phyloP scores from a whole-genome alignment of 805 yeast species.

The Kazachstania africana region DNA sequence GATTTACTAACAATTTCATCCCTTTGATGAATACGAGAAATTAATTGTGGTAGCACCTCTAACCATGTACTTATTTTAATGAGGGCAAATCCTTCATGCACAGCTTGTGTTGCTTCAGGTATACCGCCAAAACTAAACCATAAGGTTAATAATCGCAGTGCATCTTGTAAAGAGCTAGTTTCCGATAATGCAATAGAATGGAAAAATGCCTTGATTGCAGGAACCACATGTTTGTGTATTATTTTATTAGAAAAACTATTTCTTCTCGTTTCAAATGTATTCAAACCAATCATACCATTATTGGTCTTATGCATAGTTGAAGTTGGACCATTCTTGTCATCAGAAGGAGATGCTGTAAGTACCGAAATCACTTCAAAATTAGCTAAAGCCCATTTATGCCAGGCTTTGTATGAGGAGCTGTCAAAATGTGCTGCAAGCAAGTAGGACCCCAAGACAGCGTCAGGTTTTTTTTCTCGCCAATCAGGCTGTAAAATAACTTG shows the following conservation, averaged over 20 bases:
- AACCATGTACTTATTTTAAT: slow-evolving; percentile 90
- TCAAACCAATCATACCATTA: slow-evolving; percentile 16
- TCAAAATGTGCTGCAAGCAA: slow-evolving; percentile 92
- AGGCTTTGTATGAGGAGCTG: slow-evolving; percentile 89
- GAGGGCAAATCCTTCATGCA: slow-evolving; percentile 81
- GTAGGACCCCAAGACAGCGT: slow-evolving; percentile 83
- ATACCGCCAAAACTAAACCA: slow-evolving; percentile 97
- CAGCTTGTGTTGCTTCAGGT: slow-evolving; percentile 80
- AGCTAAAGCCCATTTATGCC: slow-evolving; percentile 99
- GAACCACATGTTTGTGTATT: slow-evolving; percentile 80
- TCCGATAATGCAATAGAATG: slow-evolving; percentile 83
- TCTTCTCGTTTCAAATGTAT: slow-evolving; percentile 17
- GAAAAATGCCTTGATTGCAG: slow-evolving; percentile 93
- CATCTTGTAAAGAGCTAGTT: slow-evolving; percentile 85
- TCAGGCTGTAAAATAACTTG: slow-evolving; percentile 66
- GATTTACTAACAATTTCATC: slow-evolving; percentile 74
- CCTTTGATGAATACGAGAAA: slow-evolving; percentile 94
- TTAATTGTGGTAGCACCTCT: slow-evolving; percentile 89
- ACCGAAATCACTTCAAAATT: slow-evolving; percentile 88
- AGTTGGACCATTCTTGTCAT: neutral
- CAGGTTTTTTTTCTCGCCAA: slow-evolving; percentile 73
- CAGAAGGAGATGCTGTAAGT: slow-evolving; percentile 23
- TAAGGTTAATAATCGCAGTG: slow-evolving; percentile 73
- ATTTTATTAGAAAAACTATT: slow-evolving; percentile 35
- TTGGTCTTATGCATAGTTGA: neutral